Conservation (phyloP, 805 yeast genomes). For the Maudiozyma bulderi region DNA sequence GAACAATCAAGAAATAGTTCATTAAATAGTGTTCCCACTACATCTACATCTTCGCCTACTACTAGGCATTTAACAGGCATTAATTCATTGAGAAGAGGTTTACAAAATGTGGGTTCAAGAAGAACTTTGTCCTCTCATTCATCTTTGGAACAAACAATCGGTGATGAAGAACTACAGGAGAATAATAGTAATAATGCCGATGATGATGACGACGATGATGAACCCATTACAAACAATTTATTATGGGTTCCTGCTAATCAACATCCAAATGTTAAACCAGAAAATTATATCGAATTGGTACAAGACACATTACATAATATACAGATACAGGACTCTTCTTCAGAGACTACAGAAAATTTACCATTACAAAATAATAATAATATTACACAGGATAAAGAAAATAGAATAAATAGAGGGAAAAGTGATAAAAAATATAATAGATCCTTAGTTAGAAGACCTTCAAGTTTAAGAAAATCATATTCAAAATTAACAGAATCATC, state of each 20-base stretch:
- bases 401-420: neutral
- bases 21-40: neutral
- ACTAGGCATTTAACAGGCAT: slow-evolving; percentile 19
- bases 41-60: neutral
- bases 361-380: slow-evolving; percentile 6
- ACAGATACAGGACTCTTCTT: slow-evolving; percentile 6
- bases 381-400: neutral
- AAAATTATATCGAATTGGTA: slow-evolving; percentile 62
- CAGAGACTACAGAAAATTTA: neutral
- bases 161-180: neutral
- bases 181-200: neutral
- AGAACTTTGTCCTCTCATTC: neutral
- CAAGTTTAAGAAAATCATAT: slow-evolving; percentile 26
- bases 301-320: slow-evolving; percentile 34
- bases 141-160: neutral
- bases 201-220: slow-evolving; percentile 1
- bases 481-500: slow-evolving; percentile 26
- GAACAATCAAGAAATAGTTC: neutral
- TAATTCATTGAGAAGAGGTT: slow-evolving; percentile 17
- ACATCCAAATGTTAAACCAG: slow-evolving; percentile 94
- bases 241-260: slow-evolving; percentile 94
- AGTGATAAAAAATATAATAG: slow-evolving; percentile 5
- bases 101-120: slow-evolving; percentile 4
- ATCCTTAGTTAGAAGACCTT: slow-evolving; percentile 27
- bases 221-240: slow-evolving; percentile 34